Evolutionary conservation across 108 stramenopile genomes (phyloP), one percentile per base, ranked within the genome.

Genomic region (Craspedostauros australis): DNA sequence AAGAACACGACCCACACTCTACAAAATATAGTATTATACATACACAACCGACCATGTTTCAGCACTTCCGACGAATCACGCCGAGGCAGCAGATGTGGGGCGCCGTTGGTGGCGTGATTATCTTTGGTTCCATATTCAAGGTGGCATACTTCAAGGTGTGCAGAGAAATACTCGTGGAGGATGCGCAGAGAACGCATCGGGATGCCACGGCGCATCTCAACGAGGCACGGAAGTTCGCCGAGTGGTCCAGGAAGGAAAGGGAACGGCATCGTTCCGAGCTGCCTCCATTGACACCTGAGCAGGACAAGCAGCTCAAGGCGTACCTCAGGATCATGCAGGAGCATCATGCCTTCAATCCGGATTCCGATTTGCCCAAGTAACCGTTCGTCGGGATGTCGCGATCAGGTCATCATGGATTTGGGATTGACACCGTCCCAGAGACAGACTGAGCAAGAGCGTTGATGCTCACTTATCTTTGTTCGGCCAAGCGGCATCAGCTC

Each of bases 121-220:
- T 73, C 12, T 54, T 44, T 9, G 80, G 75, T n/a, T 43, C 70
- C 9, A 39, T 64, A 6, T 77, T 82, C 54, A 82, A 82, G 66
- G 72, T 68, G 28, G 44, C 56, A 19, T 84, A 84, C 39, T 84
- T 84, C 47, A 56, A 74, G 39, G 75, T 73, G 45, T 80, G 79
- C 14, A 67, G 82, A 11, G 69, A 64, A 16, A 19, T 80, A 15
- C 25, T 84, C 42, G 66, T 80, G 0, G 73, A 84, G 1, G 54
- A 69, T 42, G 80, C 75, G 58, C 65, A 74, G 19, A 53, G 44
- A 24, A 38, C 62, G 6, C 82, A 84, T 47, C n/a, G 72, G 0
- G 48, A 60, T 34, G 82, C 82, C 12, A 78, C 76, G 9, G 73
- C 72, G 46, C 70, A 84, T 49, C 62, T 77, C 39, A 57, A 63